A percentile compares a stretch with the other conserved stretches of the same genome.
Evolutionary conservation across 495 filamentous ascomycete species (phyloP).

Genomic region (Massariosphaeria phaeospora): DNA sequence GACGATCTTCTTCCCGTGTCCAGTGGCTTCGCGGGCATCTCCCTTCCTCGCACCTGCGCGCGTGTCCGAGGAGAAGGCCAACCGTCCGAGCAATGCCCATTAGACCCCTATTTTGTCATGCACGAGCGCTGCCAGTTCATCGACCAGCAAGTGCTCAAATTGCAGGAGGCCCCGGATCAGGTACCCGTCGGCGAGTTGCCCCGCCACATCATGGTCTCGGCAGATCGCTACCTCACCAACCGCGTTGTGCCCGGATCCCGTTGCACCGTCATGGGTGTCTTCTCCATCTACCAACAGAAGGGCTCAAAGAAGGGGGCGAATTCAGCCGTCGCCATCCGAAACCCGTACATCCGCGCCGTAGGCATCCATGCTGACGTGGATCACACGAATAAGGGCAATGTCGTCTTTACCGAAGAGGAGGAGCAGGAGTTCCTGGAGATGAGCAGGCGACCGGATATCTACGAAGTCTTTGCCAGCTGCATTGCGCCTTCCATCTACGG

Average conservation of each 20-base stretch:
- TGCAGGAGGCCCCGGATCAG: conserved; percentile 97
- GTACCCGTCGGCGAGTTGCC: conserved; percentile 97
- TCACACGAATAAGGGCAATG: conserved; percentile 79
- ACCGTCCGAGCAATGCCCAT: conserved; percentile 65
- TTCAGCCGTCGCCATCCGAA: conserved; percentile 86
- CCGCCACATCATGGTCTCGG: conserved; percentile 87
- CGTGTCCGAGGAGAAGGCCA: conserved; percentile 56
- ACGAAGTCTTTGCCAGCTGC: conserved; percentile 81
- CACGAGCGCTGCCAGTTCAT: conserved; percentile 95
- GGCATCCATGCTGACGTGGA: conserved; percentile 89
- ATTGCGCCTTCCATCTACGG: conserved; percentile 98
- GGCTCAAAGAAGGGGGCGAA: conserved; percentile 67
- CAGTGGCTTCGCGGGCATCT: conserved; percentile 80
- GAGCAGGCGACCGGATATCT: conserved; percentile 84
- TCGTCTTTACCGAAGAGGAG: conserved; percentile 88
- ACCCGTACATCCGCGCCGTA: conserved; percentile 91
- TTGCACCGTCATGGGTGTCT: conserved; percentile 94
- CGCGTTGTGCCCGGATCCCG: conserved; percentile 91
- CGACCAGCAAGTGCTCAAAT: conserved; percentile 96
- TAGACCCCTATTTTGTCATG: conserved; percentile 92
- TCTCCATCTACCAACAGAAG: conserved; percentile 93
- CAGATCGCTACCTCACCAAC: conserved; percentile 93
- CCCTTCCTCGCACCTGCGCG: conserved; percentile 73
- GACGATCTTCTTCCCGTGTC: conserved; percentile 64
- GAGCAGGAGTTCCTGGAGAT: conserved; percentile 97